Evolutionary conservation across 2,329 filamentous ascomycete species (phyloP).

Genomic region (Mycogone perniciosa): DNA sequence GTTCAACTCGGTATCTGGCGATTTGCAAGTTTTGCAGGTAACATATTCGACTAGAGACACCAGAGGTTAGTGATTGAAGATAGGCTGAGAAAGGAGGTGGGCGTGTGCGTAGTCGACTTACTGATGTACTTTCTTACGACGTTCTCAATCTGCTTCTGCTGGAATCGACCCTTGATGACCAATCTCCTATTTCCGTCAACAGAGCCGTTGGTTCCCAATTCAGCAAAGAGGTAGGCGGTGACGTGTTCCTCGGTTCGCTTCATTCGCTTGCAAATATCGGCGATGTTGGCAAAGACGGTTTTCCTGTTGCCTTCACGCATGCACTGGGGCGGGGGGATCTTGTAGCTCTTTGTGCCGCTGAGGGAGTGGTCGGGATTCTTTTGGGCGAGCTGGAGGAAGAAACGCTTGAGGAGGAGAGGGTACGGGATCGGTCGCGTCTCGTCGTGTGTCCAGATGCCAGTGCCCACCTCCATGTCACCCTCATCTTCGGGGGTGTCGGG

Average conservation of each 20-base stretch:
- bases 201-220: slow-evolving; percentile 94
- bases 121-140: slow-evolving; percentile 92
- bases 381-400: slow-evolving; percentile 90
- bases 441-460: slow-evolving; percentile 84
- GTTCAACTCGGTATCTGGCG: slow-evolving; percentile 89
- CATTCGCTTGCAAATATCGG: slow-evolving; percentile 98
- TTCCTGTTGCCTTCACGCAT: slow-evolving; percentile 99
- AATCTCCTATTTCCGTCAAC: slow-evolving; percentile 88
- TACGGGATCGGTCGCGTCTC: slow-evolving; percentile 74
- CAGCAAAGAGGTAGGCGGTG: slow-evolving; percentile 92
- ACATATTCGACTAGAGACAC: slow-evolving; percentile 73
- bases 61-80: slow-evolving; percentile 23
- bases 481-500: slow-evolving; percentile 43
- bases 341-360: slow-evolving; percentile 89
- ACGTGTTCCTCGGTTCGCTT: slow-evolving; percentile 98
- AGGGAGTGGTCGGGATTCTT: slow-evolving; percentile 95
- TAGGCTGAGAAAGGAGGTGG: neutral
- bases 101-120: slow-evolving; percentile 37
- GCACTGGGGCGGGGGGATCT: slow-evolving; percentile 97
- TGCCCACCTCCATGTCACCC: slow-evolving; percentile 80
- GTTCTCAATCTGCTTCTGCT: slow-evolving; percentile 99
- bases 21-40: slow-evolving; percentile 97
- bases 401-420: slow-evolving; percentile 77
- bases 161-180: slow-evolving; percentile 99
- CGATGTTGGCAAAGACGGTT: slow-evolving; percentile 98